Evolutionary conservation across 2,329 filamentous ascomycete species (phyloP), one percentile per base, ranked within the genome.

Genomic region (Escovopsis sp.): DNA sequence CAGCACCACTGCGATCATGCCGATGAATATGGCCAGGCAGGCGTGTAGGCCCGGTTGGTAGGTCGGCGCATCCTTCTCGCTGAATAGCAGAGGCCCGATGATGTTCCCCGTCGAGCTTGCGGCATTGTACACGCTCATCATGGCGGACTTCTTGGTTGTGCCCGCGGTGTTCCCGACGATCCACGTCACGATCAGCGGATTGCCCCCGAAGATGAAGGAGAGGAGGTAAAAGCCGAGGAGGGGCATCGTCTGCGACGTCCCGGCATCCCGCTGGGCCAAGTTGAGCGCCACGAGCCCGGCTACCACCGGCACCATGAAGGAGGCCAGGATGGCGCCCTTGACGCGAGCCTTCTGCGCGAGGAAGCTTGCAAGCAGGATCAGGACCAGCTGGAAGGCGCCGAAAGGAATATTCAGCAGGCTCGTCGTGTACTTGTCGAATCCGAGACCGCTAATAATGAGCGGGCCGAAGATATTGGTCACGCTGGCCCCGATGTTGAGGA

Each of bases 101-200:
- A 82, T 78, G 48, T 80, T 79, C 3, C 77, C 77, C 0, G 68
- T 63, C 0, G 72, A 68, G 2, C 66, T 64, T 0, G 70, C 75
- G 1, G 70, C 73, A 44, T 77, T 76, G 58, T 71, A 80, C 1
- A 78, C 54, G 0, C 68, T 70, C 64, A 79, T 74, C 27, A 74
- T 64, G 33, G 70, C 62, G 0, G 72, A 73, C 47, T 76, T 77
- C 54, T 82, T 80, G 3, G 76, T 79, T 13, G 67, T 70, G 6
- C 77, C 78, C 0, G 64, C 77, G 0, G 74, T 79, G 50, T 82
- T 82, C 7, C 68, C 72, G 5, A 80, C 65, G 38, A 80, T 74
- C 77, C 77, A 83, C 0, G 71, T 66, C 0, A 80, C 70, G 18
- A 79, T 68, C 9, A 82, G 57, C 0, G 76, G 76, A 44, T 77